Base-by-base conservation (phyloP, 768 basidiomycete genomes). In the Calocybe gangraenosa region DNA sequence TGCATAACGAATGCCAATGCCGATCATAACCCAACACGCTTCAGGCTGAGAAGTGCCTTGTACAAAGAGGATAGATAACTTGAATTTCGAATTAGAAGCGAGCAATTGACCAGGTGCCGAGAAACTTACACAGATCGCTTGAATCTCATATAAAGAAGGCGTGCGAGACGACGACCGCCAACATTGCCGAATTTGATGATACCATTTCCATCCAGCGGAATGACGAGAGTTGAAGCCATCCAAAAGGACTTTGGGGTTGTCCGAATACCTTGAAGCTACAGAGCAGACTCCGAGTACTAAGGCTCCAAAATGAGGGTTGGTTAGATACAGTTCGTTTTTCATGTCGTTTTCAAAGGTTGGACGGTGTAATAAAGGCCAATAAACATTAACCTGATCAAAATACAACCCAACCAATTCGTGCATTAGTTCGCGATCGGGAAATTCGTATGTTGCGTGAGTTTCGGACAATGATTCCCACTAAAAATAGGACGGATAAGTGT, bases 211-310 rank as follows among this genome's bases (percentile, higher is more conserved):
- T 0, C 82, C 82, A 17, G 70, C 60, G 8, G 76, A 76, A 19
- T 72, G 66, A 3, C 73, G 62, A 7, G 67, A 60, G 14, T 64
- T 56, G 33, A 66, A 71, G 21, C 59, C 64, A 11, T 61, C 56
- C 13, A 62, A 51, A 34, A 66, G 51, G 10, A 72, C 67, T 21
- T 69, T 54, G 0, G 65, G 63, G 42, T 76, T 84, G 46, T 82
- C 67, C n/a, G 78, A 73, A 54, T 68, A 84, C 21, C 86, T 72
- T 45, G 66, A 63, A 21, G 68, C 87, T 25, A 79, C 61, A 0
- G 89, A 85, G 55, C 84, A 84, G 0, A 87, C 74, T 3, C 81
- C 63, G 8, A 90, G 71, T 35, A 90, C 75, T 0, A 73, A 68
- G 19, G 69, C 63, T 0, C 70, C 77, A 57, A 90, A 89, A 0